Evolutionary conservation across 169 alveolate genomes (phyloP).

Genomic region (Plasmodium coatneyi): DNA sequence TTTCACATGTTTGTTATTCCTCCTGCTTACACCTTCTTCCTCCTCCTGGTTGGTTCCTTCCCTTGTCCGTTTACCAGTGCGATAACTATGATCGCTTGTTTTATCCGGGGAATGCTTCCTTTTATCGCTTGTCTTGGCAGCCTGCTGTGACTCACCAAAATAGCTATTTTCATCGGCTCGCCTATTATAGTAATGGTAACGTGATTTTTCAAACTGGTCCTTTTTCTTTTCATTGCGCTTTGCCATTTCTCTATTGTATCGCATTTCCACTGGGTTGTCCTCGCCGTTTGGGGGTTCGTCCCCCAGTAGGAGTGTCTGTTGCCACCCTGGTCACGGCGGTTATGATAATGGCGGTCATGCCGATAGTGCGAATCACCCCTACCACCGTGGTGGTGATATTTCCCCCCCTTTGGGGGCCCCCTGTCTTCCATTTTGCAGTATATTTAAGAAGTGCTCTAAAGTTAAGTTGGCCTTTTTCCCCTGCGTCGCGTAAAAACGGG

Average conservation of each 20-base stretch:
- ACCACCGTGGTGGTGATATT: background rate
- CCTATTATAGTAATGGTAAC: background rate
- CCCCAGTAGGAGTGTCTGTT: background rate
- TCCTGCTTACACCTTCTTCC: background rate
- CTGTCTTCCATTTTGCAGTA: background rate
- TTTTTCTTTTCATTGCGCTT: slow-evolving; percentile 21
- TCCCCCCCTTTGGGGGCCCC: background rate
- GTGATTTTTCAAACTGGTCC: background rate
- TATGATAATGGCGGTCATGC: background rate
- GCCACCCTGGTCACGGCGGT: background rate
- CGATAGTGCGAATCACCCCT: background rate
- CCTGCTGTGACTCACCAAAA: background rate
- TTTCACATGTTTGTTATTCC: background rate
- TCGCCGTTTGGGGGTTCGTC: background rate
- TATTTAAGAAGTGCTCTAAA: background rate
- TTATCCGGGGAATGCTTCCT: background rate
- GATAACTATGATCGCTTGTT: background rate
- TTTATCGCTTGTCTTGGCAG: background rate
- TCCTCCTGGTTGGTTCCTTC: background rate
- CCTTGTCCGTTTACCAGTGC: background rate
- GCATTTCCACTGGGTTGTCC: background rate
- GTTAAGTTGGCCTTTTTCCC: background rate
- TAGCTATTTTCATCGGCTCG: background rate
- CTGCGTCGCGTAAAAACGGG: background rate
- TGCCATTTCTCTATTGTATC: background rate